phyloP scores from a whole-genome alignment of 441 rosid genomes.

The Oxalis stricta region DNA sequence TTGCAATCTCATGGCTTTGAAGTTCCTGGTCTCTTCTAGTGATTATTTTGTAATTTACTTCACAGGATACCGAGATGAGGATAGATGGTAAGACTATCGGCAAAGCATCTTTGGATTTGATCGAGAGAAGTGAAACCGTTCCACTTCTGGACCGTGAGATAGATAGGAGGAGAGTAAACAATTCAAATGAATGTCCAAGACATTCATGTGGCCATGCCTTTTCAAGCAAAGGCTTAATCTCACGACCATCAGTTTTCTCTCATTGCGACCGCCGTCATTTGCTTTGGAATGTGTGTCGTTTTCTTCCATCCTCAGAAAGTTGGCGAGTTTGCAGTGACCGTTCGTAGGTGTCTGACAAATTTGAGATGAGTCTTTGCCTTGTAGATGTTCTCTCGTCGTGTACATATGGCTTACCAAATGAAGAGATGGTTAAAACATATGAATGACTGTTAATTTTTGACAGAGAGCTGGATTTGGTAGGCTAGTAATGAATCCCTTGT shows the following conservation, averaged over 20 bases:
- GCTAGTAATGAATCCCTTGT: too few relatives aligned
- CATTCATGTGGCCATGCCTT: constrained; percentile 22
- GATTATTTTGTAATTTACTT: constrained; percentile 2
- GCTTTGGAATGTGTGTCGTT: constrained; percentile 57
- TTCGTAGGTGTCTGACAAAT: constrained; percentile 38
- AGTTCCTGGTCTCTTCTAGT: too few relatives aligned
- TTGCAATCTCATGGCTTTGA: too few relatives aligned
- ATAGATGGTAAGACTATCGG: constrained; percentile 12
- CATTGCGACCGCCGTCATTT: constrained; percentile 32
- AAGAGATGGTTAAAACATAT: background rate
- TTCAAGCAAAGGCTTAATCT: constrained; percentile 16
- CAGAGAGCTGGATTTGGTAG: too few relatives aligned
- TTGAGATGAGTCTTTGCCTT: constrained; percentile 6
- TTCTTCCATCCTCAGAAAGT: constrained; percentile 63
- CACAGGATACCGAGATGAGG: constrained; percentile 40
- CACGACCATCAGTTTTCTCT: constrained; percentile 29
- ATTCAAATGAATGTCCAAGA: constrained; percentile 25
- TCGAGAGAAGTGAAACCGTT: constrained; percentile 20
- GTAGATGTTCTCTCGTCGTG: background rate
- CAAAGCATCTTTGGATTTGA: constrained; percentile 8
- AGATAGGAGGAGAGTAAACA: constrained; percentile 36
- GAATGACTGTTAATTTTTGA: too few relatives aligned
- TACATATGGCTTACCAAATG: constrained; percentile 5
- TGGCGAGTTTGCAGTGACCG: constrained; percentile 51
- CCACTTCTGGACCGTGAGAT: constrained; percentile 44